Percentiles rank a stretch among this genome's conserved stretches.
phyloP scores from a whole-genome alignment of 306 rosid genomes.

The Trifolium subterraneum region DNA sequence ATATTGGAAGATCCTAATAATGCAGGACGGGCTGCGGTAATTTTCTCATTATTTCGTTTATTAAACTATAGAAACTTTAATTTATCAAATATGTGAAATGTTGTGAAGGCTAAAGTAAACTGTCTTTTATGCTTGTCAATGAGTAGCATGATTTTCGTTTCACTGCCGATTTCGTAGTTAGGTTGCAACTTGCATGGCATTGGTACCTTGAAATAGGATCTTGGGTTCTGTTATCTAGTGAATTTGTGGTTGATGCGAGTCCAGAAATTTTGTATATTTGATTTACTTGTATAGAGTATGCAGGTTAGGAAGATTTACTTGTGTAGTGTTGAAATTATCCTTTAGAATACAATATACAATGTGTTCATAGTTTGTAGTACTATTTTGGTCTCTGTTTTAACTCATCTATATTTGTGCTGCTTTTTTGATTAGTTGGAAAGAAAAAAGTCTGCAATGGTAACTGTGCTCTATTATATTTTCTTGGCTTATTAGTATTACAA shows the following conservation, averaged over 20 bases:
- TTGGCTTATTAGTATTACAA: conserved; percentile 19
- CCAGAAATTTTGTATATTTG: not conserved
- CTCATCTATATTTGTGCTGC: conserved; percentile 36
- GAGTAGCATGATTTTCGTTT: conserved; percentile 1
- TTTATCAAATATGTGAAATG: conserved; percentile 16
- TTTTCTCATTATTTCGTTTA: conserved; percentile 27
- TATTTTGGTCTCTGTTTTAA: conserved; percentile 41
- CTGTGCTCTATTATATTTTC: conserved; percentile 31
- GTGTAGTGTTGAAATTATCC: conserved; percentile 15
- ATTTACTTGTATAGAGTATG: conserved; percentile 16
- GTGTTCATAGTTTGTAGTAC: conserved; percentile 14
- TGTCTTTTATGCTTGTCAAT: conserved; percentile 4
- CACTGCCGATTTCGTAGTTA: conserved; percentile 3
- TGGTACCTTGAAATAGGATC: conserved; percentile 18
- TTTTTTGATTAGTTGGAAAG: conserved; percentile 41
- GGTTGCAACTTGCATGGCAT: conserved; percentile 26
- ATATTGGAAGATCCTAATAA: conserved; percentile 88
- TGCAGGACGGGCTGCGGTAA: conserved; percentile 92
- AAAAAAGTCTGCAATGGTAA: conserved; percentile 45
- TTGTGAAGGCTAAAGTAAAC: conserved; percentile 9
- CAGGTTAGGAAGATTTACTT: not conserved
- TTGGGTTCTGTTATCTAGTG: conserved; percentile 13
- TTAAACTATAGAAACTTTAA: not conserved
- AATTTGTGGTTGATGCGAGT: conserved; percentile 21
- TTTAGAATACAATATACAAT: not conserved